phyloP scores from a whole-genome alignment of 2,329 filamentous ascomycete genomes.

The Zasmidium citrigriseum region DNA sequence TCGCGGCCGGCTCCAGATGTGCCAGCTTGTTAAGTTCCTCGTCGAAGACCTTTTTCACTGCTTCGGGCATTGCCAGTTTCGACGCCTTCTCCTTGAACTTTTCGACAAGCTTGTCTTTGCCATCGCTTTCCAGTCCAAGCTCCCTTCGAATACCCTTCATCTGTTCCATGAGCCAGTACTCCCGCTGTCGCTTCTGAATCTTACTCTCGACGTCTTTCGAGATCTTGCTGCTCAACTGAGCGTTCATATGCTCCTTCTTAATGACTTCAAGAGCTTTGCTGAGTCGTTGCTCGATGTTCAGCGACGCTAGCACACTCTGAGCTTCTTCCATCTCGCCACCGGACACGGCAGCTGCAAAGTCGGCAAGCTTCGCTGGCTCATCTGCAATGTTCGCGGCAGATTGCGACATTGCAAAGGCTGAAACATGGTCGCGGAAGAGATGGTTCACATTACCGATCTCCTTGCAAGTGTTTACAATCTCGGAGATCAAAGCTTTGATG shows the following conservation, averaged over 20 bases:
- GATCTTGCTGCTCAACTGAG: constrained; percentile 94
- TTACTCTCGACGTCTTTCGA: constrained; percentile 96
- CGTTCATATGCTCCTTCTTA: constrained; percentile 99
- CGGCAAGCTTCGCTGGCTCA: constrained; percentile 90
- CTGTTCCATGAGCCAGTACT: constrained; percentile 99
- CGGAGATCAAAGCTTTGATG: constrained; percentile 89
- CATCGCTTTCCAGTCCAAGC: constrained; percentile 93
- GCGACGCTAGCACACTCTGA: constrained; percentile 83
- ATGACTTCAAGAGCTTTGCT: constrained; percentile 88
- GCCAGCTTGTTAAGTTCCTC: constrained; percentile 97
- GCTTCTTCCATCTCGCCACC: constrained; percentile 88
- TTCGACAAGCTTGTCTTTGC: constrained; percentile 96
- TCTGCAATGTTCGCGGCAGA: constrained; percentile 93
- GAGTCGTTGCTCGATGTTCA: constrained; percentile 90
- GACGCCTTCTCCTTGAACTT: constrained; percentile 94
- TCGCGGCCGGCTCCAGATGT: constrained; percentile 91
- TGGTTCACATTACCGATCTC: constrained; percentile 93
- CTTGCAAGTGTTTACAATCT: constrained; percentile 99
- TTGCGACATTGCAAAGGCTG: constrained; percentile 93
- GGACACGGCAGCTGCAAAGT: constrained; percentile 97
- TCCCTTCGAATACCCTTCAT: constrained; percentile 98
- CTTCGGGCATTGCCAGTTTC: constrained; percentile 95
- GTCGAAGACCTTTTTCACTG: constrained; percentile 95
- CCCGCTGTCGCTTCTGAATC: constrained; percentile 93
- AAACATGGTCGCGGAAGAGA: constrained; percentile 95